phyloP scores from a whole-genome alignment of 441 rosid species.

The Erodium moschatum region DNA sequence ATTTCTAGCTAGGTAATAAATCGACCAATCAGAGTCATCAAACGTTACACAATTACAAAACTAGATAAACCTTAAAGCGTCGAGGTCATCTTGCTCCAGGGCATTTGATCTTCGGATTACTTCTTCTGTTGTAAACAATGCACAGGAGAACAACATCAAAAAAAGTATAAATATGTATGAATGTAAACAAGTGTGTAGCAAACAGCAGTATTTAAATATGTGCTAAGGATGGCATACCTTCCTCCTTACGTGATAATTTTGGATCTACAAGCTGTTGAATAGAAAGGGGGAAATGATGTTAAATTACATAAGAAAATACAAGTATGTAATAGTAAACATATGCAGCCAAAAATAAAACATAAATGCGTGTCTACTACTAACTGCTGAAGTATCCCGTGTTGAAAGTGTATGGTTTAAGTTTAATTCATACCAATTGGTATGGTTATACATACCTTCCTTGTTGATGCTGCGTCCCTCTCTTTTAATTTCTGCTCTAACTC shows the following conservation, averaged over 20 bases:
- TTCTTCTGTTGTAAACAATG: slow-evolving; percentile 45
- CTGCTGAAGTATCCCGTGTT: background rate
- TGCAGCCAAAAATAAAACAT: background rate
- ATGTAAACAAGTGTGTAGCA: background rate
- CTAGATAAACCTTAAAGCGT: slow-evolving; percentile 52
- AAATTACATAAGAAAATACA: slow-evolving; percentile 16
- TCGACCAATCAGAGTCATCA: background rate
- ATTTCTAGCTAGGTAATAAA: background rate
- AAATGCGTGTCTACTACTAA: background rate
- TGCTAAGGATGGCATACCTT: slow-evolving; percentile 47
- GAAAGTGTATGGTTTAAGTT: background rate
- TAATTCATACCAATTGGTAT: background rate
- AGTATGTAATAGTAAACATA: slow-evolving; percentile 16
- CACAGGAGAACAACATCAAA: slow-evolving; percentile 9
- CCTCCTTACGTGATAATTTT: slow-evolving; percentile 63
- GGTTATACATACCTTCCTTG: slow-evolving; percentile 90
- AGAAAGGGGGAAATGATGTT: slow-evolving; percentile 13
- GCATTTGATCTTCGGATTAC: slow-evolving; percentile 61
- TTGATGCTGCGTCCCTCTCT: slow-evolving; percentile 77
- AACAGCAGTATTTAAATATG: background rate
- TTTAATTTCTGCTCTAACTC: slow-evolving; percentile 68
- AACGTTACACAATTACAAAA: background rate
- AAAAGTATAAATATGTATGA: background rate
- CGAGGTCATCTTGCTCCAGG: slow-evolving; percentile 49
- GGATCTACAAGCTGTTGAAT: slow-evolving; percentile 60